Base-by-base conservation (phyloP, 2,329 filamentous ascomycete genomes). In the Penicillium polonicum region DNA sequence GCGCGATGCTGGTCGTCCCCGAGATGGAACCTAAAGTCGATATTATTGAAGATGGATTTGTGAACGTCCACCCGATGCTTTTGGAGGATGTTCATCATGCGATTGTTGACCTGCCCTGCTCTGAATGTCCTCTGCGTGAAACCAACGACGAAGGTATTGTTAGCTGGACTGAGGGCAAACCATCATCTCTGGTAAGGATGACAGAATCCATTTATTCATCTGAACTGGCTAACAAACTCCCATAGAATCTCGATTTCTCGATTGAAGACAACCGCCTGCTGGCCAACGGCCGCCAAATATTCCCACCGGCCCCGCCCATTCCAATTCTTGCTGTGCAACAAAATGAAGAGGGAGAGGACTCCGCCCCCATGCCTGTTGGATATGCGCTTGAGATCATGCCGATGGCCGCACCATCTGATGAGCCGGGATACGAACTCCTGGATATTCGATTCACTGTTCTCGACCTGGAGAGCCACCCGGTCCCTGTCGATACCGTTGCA, bases 361-460 rank as follows among this genome's bases (percentile, higher is more conserved):
- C 74, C 15, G 66, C 68, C 4, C 72, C 75, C 1, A 64, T 79
- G 44, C 64, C 70, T 12, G 61, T 79, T 51, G 77, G 77, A 46
- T 79, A 78, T 60, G 75, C 76, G 27, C 68, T 79, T 25, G 77
- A 79, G 61, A 65, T 74, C 41, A 68, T 76, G 59, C 69, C 74
- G 23, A 52, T 68, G 42, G 60, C 67, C 21, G 60, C 66, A 13
- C 63, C 71, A 17, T 57, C 65, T 9, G 70, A 75, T 25, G 70
- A 69, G n/a, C 62, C 68, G 10, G 69, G 64, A 8, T 64, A 69
- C 43, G 71, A 75, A 9, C 61, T 79, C 25, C 60, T 75, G 2
- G 68, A 72, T 12, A 64, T 79, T 57, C 72, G 76, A 39, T 78
- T 80, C 64, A 79, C 77, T n/a, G 70, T 79, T 36, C 70, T 80